A percentile compares a stretch with the other conserved stretches of the same genome.
Conservation (phyloP, 495 filamentous ascomycete species). For the Articulospora tetracladia region DNA sequence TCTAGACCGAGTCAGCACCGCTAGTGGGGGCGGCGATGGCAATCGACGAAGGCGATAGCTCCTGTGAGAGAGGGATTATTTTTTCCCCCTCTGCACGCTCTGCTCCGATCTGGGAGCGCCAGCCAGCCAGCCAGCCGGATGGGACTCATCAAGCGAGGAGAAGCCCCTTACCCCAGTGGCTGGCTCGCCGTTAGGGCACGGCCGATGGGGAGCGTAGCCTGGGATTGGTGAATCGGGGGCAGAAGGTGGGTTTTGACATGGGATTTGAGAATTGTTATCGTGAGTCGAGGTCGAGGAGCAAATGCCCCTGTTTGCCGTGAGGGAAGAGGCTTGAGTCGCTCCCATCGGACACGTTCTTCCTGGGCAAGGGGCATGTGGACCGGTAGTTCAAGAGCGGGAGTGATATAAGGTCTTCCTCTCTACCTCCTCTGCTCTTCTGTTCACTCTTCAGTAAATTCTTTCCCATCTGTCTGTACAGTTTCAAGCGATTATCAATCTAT, state of each 20-base stretch:
- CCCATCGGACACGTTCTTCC: not conserved
- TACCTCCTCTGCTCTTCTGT: not conserved
- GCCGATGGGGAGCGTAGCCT: not conserved
- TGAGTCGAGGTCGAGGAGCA: not conserved
- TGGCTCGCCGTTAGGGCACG: not conserved
- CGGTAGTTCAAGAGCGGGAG: not conserved
- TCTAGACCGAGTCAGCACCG: not conserved
- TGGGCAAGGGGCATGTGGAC: not conserved
- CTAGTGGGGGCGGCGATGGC: not conserved
- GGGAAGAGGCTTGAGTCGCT: too few relatives aligned
- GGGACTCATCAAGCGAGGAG: not conserved
- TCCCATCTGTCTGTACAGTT: not conserved
- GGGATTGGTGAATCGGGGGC: not conserved
- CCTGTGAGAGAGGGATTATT: too few relatives aligned
- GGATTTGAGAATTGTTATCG: not conserved
- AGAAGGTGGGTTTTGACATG: not conserved
- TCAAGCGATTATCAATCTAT: not conserved
- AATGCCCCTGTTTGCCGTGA: not conserved
- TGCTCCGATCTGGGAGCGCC: too few relatives aligned
- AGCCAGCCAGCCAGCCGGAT: too few relatives aligned
- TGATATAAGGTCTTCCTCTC: not conserved
- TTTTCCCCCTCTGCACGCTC: too few relatives aligned
- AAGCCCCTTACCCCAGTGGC: not conserved
- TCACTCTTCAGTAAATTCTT: not conserved
- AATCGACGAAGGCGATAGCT: too few relatives aligned